Base-by-base conservation (phyloP, 768 basidiomycete species). In the Coprinopsis sp. region DNA sequence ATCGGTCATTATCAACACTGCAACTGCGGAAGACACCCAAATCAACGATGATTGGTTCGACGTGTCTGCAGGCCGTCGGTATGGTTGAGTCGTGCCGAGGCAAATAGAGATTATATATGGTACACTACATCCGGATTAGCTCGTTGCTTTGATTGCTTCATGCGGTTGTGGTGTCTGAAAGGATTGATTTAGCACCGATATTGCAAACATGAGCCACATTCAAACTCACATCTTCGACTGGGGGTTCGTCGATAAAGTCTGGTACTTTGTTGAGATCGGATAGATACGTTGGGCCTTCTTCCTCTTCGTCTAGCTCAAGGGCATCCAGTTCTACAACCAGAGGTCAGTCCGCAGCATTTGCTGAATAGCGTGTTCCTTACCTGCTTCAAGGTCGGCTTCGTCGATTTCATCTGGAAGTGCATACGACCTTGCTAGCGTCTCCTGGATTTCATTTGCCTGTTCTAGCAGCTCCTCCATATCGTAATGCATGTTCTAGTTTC, bases 391-490 rank as follows among this genome's bases (percentile, higher is more conserved):
- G 65, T 98, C 96, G 6, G 89, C 91, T 64, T 99, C 96, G 66
- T 99, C 96, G 19, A 99, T 74, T 63, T 98, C 96, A 54, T 99
- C 96, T 13, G 96, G 96, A 0, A 98, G 90, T 12, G 86, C 90
- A 64, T 99, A 99, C 19, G 92, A 94, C 52, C 95, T 74, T 14
- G 88, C 91, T 19, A 99, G 71, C 18, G 87, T 81, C 64, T 98
- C 96, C 60, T 98, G 95, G 49, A 99, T 91, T 64, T 99, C 96
- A 58, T 97, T 98, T 8, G 93, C 90, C 63, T 96, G 92, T 59
- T 98, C 96, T 49, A 99, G 70, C 51, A 98, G 64, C 48, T 98
- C 96, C 59, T 96, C 93, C 94, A 99, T 97, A 50, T 99, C 95
- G 62, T 87, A 91, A 63, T 99, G 95, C 59, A 97, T 91, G 57